A percentile compares a stretch with the other conserved stretches of the same genome.
phyloP scores from a whole-genome alignment of 164 flowering plant genomes.

The Vitis riparia region DNA sequence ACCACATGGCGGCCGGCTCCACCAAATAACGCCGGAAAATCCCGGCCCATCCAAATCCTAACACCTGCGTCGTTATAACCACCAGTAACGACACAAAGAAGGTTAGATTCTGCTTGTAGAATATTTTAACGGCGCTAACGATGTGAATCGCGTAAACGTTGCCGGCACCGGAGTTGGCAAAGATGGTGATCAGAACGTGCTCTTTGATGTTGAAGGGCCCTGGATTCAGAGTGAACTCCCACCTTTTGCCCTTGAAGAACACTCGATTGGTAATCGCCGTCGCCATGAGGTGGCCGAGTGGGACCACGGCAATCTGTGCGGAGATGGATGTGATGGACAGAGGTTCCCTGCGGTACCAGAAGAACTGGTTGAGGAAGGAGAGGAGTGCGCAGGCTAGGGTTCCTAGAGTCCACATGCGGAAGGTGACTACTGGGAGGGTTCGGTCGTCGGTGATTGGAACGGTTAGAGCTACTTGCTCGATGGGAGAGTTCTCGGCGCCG shows the following conservation, averaged over 20 bases:
- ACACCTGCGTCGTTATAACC: slow-evolving; percentile 54
- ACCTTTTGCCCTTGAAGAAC: slow-evolving; percentile 32
- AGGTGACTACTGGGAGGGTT: slow-evolving; percentile 31
- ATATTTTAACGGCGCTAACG: slow-evolving; percentile 48
- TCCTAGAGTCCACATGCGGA: slow-evolving; percentile 40
- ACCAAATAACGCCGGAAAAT: slow-evolving; percentile 46
- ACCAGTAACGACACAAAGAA: slow-evolving; percentile 40
- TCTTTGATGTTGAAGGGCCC: slow-evolving; percentile 55
- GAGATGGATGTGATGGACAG: slow-evolving; percentile 36
- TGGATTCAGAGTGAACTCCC: slow-evolving; percentile 40
- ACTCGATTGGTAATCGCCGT: slow-evolving; percentile 21
- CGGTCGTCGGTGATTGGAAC: slow-evolving; percentile 42
- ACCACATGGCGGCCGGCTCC: slow-evolving; percentile 67
- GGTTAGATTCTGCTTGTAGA: slow-evolving; percentile 38
- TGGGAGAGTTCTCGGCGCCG: slow-evolving; percentile 27
- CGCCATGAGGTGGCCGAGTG: slow-evolving; percentile 42
- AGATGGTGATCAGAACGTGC: slow-evolving; percentile 58
- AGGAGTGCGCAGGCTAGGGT: slow-evolving; percentile 31
- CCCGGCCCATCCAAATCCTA: slow-evolving; percentile 67
- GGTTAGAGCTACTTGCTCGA: slow-evolving; percentile 43
- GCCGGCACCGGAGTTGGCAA: slow-evolving; percentile 57
- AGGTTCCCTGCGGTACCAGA: slow-evolving; percentile 42
- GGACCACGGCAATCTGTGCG: slow-evolving; percentile 45
- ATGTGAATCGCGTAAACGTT: slow-evolving; percentile 54
- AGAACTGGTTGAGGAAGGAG: slow-evolving; percentile 51